These are phyloP conservation scores for Hymenoscyphus occultus DNA, from an alignment of 2,329 filamentous ascomycete species.

Conservation along the genomic window DNA sequence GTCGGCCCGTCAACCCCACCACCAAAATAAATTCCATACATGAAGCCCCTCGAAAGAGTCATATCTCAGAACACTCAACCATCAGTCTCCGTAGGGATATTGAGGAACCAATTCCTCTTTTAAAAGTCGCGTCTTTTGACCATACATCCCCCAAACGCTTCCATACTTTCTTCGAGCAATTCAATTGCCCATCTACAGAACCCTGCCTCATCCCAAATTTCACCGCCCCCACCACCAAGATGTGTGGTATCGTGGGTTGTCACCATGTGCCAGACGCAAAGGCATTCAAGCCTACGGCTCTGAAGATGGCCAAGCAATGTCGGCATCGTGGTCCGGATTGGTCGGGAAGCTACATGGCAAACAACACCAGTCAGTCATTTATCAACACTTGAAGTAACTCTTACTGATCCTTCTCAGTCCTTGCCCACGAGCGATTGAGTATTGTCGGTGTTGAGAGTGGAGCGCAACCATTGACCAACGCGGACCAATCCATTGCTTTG, in stretches of 20 bases:
- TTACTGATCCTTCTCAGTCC: slow-evolving; percentile 53
- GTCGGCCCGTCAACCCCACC: slow-evolving; percentile 8
- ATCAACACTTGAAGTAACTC: neutral
- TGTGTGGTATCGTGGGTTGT: slow-evolving; percentile 27
- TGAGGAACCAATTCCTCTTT: neutral
- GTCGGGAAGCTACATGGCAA: slow-evolving; percentile 87
- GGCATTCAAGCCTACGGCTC: slow-evolving; percentile 92
- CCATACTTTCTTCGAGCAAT: neutral
- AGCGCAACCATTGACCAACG: slow-evolving; percentile 91
- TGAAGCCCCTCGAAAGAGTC: neutral
- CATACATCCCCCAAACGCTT: neutral
- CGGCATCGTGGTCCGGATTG: slow-evolving; percentile 97
- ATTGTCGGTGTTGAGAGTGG: slow-evolving; percentile 95
- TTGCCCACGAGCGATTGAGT: slow-evolving; percentile 95
- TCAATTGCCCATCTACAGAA: neutral
- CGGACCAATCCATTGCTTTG: slow-evolving; percentile 81
- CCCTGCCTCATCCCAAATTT: neutral
- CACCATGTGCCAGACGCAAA: slow-evolving; percentile 83
- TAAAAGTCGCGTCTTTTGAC: neutral
- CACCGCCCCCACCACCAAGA: slow-evolving; percentile 13
- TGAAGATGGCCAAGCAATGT: slow-evolving; percentile 94
- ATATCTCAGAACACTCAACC: neutral
- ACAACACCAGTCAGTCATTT: slow-evolving; percentile 75
- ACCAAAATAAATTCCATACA: slow-evolving; percentile 12
- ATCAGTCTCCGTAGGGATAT: neutral